Base-by-base conservation (phyloP, 805 yeast genomes). In the Saccharomycopsis sp. region DNA sequence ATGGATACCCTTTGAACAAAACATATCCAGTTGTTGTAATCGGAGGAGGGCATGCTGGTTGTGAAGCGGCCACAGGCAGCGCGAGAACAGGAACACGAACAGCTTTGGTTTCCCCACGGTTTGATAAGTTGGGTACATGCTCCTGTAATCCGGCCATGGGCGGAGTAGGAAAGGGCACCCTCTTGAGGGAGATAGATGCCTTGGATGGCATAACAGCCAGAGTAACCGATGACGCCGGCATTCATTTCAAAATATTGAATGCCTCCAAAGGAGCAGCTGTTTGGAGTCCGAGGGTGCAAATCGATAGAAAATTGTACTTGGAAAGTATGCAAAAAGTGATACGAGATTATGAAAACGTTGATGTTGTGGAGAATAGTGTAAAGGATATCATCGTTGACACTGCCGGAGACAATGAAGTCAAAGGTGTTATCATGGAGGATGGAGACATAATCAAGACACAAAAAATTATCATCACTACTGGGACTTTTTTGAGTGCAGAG, bases 21-120 rank as follows among this genome's bases (percentile, higher is more conserved):
- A 25, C 27, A 9, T 9, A 62, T 35, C 89, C 87, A 0, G 96
- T 87, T 0, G 70, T 89, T 1, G 89, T 92, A 4, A 75, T 92
- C 16, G 99, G 99, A 4, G 99, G 94, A 9, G 99, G 99, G 0
- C 99, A 92, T 64, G 98, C 98, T 26, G 99, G 99, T 9, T 80
- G 95, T 51, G 99, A 92, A 60, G 98, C 99, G 0, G 92, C 95
- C 2, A 69, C 96, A 0, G 97, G 89, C 0, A 68, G 95, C 1
- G 95, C 97, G 1, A 67, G 99, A 48, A 56, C 83, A 1, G 96
- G 96, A 0, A 71, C 80, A 1, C 46, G 54, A 3, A 80, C 95
- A 0, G 64, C 78, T 2, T 64, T 92, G 20, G 67, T 92, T 2
- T 88, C 98, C 0, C 97, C 95, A 1, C 71, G 67, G 34, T 54